A percentile compares a stretch with the other conserved stretches of the same genome.
These are phyloP conservation scores for Herpetomonas samuelpessoai DNA, from an alignment of 208 protist species.

Conservation along the genomic window DNA sequence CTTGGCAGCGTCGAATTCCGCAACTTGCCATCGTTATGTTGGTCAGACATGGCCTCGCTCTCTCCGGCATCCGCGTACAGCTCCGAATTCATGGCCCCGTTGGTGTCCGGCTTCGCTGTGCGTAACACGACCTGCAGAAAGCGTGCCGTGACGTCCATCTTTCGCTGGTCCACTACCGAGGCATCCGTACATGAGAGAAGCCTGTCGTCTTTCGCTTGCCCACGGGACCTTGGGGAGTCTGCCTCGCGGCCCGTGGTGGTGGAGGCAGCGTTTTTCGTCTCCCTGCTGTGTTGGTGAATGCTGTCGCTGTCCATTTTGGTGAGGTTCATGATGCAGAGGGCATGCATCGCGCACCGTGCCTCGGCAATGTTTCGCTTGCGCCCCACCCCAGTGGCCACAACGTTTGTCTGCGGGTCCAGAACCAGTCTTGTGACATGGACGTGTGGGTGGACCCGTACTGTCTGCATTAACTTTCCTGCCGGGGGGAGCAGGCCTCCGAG, in stretches of 20 bases:
- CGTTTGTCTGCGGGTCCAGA: conserved; percentile 28
- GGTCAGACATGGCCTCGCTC: conserved; percentile 7
- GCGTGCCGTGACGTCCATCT: too few species aligned
- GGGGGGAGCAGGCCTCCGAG: neutral
- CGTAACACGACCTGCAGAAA: too few species aligned
- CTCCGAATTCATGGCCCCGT: too few species aligned
- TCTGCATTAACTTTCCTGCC: conserved; percentile 29
- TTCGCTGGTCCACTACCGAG: too few species aligned
- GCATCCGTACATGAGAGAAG: too few species aligned
- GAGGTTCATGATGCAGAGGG: conserved; percentile 40
- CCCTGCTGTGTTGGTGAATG: too few species aligned
- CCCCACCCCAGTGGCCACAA: conserved; percentile 53
- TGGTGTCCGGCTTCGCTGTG: too few species aligned
- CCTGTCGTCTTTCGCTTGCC: too few species aligned
- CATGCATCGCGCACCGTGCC: conserved; percentile 63
- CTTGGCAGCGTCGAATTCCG: conserved; percentile 13
- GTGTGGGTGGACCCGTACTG: conserved; percentile 17
- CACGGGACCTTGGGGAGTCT: too few species aligned
- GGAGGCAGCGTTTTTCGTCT: too few species aligned
- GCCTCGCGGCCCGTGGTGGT: too few species aligned
- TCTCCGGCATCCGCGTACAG: neutral
- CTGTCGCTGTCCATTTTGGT: conserved; percentile 9
- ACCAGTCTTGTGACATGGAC: conserved; percentile 49
- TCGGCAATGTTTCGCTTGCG: conserved; percentile 41
- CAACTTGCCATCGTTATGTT: neutral